Conservation (phyloP, 441 rosid species). For the Flueggea neowawraea region DNA sequence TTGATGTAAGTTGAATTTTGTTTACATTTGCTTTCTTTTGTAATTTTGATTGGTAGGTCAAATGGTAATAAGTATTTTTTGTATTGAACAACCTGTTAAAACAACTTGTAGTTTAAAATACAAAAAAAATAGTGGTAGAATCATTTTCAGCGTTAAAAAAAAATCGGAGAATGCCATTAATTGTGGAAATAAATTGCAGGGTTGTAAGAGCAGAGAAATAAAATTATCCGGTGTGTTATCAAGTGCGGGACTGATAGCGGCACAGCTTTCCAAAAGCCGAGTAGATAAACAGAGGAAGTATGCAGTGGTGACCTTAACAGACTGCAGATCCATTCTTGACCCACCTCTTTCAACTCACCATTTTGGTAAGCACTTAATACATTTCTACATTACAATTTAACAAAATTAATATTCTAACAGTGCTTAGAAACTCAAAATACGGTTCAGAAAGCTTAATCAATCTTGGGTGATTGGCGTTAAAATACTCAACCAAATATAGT, state of each 20-base stretch:
- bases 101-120: too few species aligned
- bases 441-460: too few species aligned
- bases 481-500: too few species aligned
- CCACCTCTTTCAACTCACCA: conserved; percentile 36
- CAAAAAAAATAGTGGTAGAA: too few species aligned
- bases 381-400: not conserved
- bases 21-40: not conserved
- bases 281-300: conserved; percentile 27
- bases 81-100: not conserved
- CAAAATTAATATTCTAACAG: too few species aligned
- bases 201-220: conserved; percentile 37
- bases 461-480: too few species aligned
- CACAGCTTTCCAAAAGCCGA: conserved; percentile 19
- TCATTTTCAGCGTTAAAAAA: too few species aligned
- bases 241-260: conserved; percentile 43
- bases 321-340: conserved; percentile 44
- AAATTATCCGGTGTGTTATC: conserved; percentile 41
- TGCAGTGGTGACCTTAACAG: conserved; percentile 37
- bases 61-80: too few species aligned
- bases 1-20: conserved; percentile 26
- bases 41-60: too few species aligned
- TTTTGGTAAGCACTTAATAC: conserved; percentile 30
- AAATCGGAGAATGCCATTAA: not conserved
- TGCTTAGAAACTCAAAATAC: too few species aligned
- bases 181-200: conserved; percentile 17